Percentiles rank a stretch among this genome's conserved stretches.
These are phyloP conservation scores for Isochrysis galbana DNA, from an alignment of 78 protist species.

Conservation along the genomic window DNA sequence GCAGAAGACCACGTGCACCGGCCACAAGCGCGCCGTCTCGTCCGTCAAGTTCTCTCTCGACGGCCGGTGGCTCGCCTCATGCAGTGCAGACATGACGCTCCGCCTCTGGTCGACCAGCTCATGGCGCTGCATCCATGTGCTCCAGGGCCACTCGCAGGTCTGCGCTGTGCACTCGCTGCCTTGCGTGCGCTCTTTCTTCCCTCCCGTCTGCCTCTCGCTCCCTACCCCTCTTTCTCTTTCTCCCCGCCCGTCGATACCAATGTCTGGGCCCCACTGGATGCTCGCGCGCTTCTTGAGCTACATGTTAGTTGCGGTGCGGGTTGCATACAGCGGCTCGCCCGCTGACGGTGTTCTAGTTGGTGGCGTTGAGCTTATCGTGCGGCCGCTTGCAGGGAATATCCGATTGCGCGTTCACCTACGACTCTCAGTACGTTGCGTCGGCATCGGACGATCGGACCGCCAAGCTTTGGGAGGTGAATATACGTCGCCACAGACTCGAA, in stretches of 20 bases:
- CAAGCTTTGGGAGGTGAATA: constrained; percentile 79
- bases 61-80: constrained; percentile 80
- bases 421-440: constrained; percentile 66
- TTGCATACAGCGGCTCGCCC: too few species aligned
- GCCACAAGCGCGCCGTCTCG: constrained; percentile 81
- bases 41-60: constrained; percentile 85
- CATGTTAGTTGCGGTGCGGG: too few species aligned
- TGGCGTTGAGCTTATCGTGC: not conserved
- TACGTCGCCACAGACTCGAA: too few species aligned
- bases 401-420: constrained; percentile 73
- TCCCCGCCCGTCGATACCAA: too few species aligned
- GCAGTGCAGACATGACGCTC: constrained; percentile 79
- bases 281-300: too few species aligned
- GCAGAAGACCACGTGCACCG: too few species aligned
- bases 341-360: not conserved
- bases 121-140: not conserved
- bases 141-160: constrained; percentile 59
- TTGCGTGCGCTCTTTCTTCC: not conserved
- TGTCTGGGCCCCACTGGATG: too few species aligned
- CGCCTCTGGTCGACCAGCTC: not conserved
- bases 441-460: constrained; percentile 84
- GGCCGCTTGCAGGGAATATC: constrained; percentile 56
- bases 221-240: too few species aligned
- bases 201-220: not conserved
- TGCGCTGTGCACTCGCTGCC: not conserved